Percentiles rank a stretch among this genome's conserved stretches.
phyloP scores from a whole-genome alignment of 352 stramenopile species.

The Pythium periplocum region DNA sequence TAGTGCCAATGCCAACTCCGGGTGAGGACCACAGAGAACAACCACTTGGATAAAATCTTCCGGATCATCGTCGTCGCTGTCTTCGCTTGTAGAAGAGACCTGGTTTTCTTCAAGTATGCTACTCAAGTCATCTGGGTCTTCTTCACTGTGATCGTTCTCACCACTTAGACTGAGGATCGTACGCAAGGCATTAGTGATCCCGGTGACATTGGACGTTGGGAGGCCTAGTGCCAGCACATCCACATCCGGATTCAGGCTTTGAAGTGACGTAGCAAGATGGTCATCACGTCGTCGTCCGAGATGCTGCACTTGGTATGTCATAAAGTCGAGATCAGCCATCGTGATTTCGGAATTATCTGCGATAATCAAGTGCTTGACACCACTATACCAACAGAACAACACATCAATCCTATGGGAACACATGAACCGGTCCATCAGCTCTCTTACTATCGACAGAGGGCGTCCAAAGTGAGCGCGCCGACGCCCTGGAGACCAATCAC shows the following conservation, averaged over 20 bases:
- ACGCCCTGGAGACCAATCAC: slow-evolving; percentile 44
- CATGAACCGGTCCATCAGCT: too few species aligned
- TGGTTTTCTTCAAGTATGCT: too few species aligned
- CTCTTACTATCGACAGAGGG: slow-evolving; percentile 34
- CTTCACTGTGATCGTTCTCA: too few species aligned
- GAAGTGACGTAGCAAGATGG: slow-evolving; percentile 21
- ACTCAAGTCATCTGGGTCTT: too few species aligned
- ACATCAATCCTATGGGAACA: too few species aligned
- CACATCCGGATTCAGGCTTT: slow-evolving; percentile 28
- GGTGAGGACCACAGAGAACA: slow-evolving; percentile 26
- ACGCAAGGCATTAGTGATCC: slow-evolving; percentile 14
- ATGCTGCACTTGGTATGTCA: slow-evolving; percentile 27
- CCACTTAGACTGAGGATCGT: neutral
- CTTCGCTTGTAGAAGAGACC: neutral
- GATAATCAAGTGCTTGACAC: slow-evolving; percentile 32
- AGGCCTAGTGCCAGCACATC: slow-evolving; percentile 14
- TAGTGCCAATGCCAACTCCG: slow-evolving; percentile 24
- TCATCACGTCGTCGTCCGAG: slow-evolving; percentile 24
- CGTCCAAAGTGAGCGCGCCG: slow-evolving; percentile 30
- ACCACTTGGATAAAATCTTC: slow-evolving; percentile 13
- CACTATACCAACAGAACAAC: slow-evolving; percentile 13
- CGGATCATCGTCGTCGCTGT: neutral
- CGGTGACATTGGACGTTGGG: slow-evolving; percentile 5
- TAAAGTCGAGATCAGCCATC: slow-evolving; percentile 27
- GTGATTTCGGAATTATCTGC: slow-evolving; percentile 22